Base-by-base conservation (phyloP, 139 green algal species). In the Choricystis sp. region DNA sequence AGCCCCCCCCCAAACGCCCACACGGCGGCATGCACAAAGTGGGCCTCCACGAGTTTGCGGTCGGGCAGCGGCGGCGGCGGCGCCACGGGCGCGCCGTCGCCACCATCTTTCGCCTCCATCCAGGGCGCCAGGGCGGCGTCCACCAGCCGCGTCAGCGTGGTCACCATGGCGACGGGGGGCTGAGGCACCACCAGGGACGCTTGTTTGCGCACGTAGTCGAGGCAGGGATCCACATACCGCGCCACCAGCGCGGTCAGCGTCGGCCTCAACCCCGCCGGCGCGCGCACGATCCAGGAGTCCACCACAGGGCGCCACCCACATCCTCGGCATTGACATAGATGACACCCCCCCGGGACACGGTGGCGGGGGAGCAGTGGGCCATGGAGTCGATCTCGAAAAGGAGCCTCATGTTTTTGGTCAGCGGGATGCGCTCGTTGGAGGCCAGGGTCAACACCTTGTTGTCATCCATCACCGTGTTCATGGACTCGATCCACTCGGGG, bases 391-490 rank as follows among this genome's bases (percentile, higher is more conserved):
- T 85, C 71, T 95, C 88, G 29, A 96, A 72, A 67, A 96, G 75
- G 57, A 95, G 79, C 14, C 89, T 79, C 89, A 96, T 96, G 63
- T 64, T 77, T 66, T 72, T 64, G 2, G 83, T 89, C 3, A 96
- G 79, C 16, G 88, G 85, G 67, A 96, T 94, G 69, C 89, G 85
- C 80, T 96, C 89, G 67, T 94, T 95, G 49, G 75, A 88, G 21
- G 89, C 89, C 49, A 96, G 79, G 19, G 89, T 95, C 59, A 96
- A 80, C 83, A 95, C 89, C 72, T 89, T 88, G 76, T 92, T 92
- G 79, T 92, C 85, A 62, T 92, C 85, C 81, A 87, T 87, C 20
- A 96, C 89, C 0, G 89, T 96, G 84, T 96, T 96, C 84, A 94
- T 93, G 23, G 74, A 86, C 81, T 81, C 75, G 40, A 88, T 83